Base-by-base conservation (phyloP, 139 green algal species). In the Mesotaenium endlicherianum region DNA sequence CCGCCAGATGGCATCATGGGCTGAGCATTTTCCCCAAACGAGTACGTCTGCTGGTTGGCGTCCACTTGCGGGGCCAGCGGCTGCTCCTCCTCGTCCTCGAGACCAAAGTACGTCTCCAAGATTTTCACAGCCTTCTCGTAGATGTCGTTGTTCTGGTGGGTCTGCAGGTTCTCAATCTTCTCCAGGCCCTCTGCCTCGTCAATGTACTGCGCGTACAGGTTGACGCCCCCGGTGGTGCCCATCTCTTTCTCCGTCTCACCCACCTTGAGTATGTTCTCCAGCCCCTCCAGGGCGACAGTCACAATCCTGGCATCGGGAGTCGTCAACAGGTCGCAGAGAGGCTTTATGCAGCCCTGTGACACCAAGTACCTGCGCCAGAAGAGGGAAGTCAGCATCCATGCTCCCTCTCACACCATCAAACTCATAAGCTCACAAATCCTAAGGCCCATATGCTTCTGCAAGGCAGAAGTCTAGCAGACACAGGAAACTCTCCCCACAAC, bases 201-300 rank as follows among this genome's bases (percentile, higher is more conserved):
- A 60, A 99, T 92, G 45, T 94, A 84, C 75, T 93, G 81, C 2
- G 93, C 92, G 83, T 93, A 98, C 5, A 93, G 90, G 87, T 99
- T 99, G 44, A 31, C 78, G 68, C 43, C 93, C 89, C 30, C 59
- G 60, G 45, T 77, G 38, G n/a, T n/a, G 8, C 81, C 80, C 49
- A 95, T 71, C 86, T 93, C 92, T 88, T 92, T 92, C 55, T 95
- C 92, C 11, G 82, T 72, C 80, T 97, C 93, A 30, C 93, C 67
- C 69, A 97, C 95, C 92, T 98, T 98, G 30, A 99, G 92, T 81
- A 99, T 99, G 91, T 99, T 99, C 91, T 99, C 97, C 69, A 99
- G 88, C 14, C 95, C 96, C 87, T 99, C 97, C 42, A 99, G 85
- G 2, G 96, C 97, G n/a, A 99, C 97, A 0, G 93, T 97, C 44